Percentiles rank a stretch among this genome's conserved stretches.
These are phyloP conservation scores for Pachyrhizus erosus DNA, from an alignment of 306 rosid species.

Conservation along the genomic window DNA sequence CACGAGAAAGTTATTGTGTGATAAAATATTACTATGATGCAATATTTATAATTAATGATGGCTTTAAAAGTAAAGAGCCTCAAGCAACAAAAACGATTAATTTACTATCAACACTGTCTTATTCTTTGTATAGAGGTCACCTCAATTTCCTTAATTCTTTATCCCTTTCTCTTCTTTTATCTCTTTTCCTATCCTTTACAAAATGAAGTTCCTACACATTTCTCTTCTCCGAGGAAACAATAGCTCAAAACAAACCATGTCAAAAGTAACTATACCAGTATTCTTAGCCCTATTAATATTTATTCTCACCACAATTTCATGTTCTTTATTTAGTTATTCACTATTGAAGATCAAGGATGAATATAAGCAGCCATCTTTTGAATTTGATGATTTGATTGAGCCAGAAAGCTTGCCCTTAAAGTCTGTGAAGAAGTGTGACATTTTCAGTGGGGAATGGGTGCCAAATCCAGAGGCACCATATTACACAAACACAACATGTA, in stretches of 20 bases:
- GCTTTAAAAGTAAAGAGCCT: not conserved
- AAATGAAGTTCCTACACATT: slow-evolving; percentile 57
- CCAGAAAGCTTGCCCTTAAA: slow-evolving; percentile 10
- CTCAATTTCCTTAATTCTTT: not conserved
- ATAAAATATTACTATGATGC: not conserved
- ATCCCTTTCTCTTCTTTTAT: slow-evolving; percentile 19
- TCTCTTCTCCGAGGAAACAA: slow-evolving; percentile 47
- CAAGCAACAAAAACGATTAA: not conserved
- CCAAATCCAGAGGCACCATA: slow-evolving; percentile 79
- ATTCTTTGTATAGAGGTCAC: not conserved
- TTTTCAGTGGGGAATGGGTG: slow-evolving; percentile 82
- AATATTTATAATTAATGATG: not conserved
- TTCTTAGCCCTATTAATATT: slow-evolving; percentile 48
- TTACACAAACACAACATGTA: slow-evolving; percentile 73
- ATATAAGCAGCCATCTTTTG: not conserved
- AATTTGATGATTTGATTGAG: slow-evolving; percentile 15
- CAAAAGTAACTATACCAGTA: slow-evolving; percentile 48
- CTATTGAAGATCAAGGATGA: slow-evolving; percentile 10
- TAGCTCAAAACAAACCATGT: slow-evolving; percentile 39
- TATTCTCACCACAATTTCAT: slow-evolving; percentile 47
- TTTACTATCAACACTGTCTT: not conserved
- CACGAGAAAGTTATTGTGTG: not conserved
- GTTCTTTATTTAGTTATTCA: slow-evolving; percentile 47
- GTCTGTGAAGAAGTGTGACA: slow-evolving; percentile 57
- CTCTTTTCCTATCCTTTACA: not conserved